phyloP scores from a whole-genome alignment of 768 basidiomycete genomes.

The Tremella mesenterica region DNA sequence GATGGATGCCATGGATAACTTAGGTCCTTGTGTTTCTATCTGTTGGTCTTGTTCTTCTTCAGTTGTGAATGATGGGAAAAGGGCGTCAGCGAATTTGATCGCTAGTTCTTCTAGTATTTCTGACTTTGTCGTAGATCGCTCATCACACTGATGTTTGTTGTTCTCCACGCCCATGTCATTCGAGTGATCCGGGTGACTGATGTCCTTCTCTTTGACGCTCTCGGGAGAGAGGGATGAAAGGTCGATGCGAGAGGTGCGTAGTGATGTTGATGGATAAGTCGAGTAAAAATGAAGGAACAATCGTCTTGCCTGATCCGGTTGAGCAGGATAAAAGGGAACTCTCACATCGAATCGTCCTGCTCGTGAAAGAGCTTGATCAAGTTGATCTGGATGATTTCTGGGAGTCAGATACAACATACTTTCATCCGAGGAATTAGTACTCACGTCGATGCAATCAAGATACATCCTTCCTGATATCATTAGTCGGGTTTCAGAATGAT shows the following conservation, averaged over 20 bases:
- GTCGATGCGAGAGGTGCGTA: too few relatives aligned
- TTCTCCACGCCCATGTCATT: not conserved
- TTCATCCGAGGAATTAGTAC: constrained; percentile 38
- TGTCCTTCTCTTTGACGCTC: too few relatives aligned
- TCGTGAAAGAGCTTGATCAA: constrained; percentile 80
- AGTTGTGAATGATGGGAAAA: not conserved
- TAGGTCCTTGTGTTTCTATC: too few relatives aligned
- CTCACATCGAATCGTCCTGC: constrained; percentile 80
- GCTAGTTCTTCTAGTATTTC: too few relatives aligned
- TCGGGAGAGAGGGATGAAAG: too few relatives aligned
- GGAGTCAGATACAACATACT: not conserved
- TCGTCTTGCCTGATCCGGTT: constrained; percentile 51
- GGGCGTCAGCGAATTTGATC: not conserved
- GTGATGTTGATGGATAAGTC: too few relatives aligned
- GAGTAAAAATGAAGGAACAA: constrained; percentile 41
- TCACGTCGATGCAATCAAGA: constrained; percentile 67
- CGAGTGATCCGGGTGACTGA: too few relatives aligned
- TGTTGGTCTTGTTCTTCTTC: not conserved
- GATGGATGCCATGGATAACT: constrained; percentile 60
- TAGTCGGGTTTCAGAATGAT: too few relatives aligned
- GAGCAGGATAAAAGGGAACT: constrained; percentile 74
- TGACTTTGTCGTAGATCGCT: too few relatives aligned
- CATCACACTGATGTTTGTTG: not conserved
- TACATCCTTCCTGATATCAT: constrained; percentile 59
- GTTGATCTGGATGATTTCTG: constrained; percentile 77